Base-by-base conservation (phyloP, 345 rosid species). In the Conringia planisiliqua region DNA sequence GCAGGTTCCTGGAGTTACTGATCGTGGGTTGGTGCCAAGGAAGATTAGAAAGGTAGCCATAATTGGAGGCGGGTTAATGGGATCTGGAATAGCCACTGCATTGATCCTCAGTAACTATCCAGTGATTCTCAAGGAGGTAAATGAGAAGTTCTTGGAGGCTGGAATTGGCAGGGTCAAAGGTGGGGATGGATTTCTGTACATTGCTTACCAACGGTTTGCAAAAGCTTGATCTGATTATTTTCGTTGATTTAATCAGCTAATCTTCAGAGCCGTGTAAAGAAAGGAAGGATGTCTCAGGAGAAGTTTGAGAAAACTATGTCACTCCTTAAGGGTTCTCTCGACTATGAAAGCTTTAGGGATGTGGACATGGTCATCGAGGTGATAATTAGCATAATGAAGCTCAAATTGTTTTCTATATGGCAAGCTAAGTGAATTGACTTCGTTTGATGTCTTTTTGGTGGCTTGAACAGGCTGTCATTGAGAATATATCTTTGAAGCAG, bases 351-450 rank as follows among this genome's bases (percentile, higher is more conserved):
- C 79, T 89, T 96, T 77, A 88, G 79, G 76, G 91, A 90, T 75
- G 96, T 90, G 78, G 98, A 96, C 84, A 63, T 92, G 90, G 99
- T 96, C 72, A 90, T 92, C 42, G 98, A 96, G 97, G 99, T 95
- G 83, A 46, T 55, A 66, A 43, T 62, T 24, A 44, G 52, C 66
- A 7, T 36, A 13, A 60, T 26, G 35, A 54, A 51, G 62, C 71
- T 66, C 69, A 65, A 29, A 59, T 11, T 68, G 14, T 68, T 63
- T 36, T 54, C 43, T 16, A 30, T 57, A 43, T 20, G 61, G 73
- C 62, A 67, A 66, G 39, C 50, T 56, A 70, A 76, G 26, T 43
- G n/a, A 20, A 30, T 46, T n/a, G 39, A 40, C 57, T 16, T 9
- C 52, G 17, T 33, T 65, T 75, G 20, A 36, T 76, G 73, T 77